Base-by-base conservation (phyloP, 1,139 yeast genomes). In the Kodamaea plutei region DNA sequence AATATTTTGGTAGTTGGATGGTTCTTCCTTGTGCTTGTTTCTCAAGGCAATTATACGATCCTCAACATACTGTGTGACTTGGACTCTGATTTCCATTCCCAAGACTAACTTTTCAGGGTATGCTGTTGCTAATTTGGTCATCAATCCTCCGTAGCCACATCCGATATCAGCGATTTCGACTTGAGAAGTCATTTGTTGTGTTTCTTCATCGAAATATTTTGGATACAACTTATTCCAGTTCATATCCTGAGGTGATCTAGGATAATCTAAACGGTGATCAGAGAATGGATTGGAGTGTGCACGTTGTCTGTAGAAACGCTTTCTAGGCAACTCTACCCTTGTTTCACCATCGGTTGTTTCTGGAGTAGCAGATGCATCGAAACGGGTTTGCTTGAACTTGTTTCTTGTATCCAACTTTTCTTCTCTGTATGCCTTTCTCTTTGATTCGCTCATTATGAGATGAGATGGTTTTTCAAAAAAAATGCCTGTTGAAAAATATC, bases 271-370 rank as follows among this genome's bases (percentile, higher is more conserved):
- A 47, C 81, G 76, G 57, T 91, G 98, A 57, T 91, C 99, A 12
- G 96, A 84, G 49, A 91, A 91, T 15, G 98, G 98, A 52, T 91
- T 91, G 2, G 97, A 88, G 54, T 91, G 99, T 2, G 98, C 98
- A 56, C 99, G 69, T 60, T 91, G 99, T 54, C 99, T 75, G 56
- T 91, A 93, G 56, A 73, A 91, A 47, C 91, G 73, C 58, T 93
- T 93, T 58, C 84, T 71, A 24, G 93, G 93, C 34, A 82, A 58
- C 24, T 73, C 77, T n/a, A 69, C 51, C 31, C 43, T 50, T 28
- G 43, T 41, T 19, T 18, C 21, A 8, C 28, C 34, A 7, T 23
- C 20, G 6, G 17, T 13, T 11, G 19, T 16, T n/a, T n/a, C n/a
- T n/a, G n/a, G n/a, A 3, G 32, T 30, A 2, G 41, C 35, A 4